phyloP scores from a whole-genome alignment of 257 asterid genomes.

The Rubia yunnanensis region DNA sequence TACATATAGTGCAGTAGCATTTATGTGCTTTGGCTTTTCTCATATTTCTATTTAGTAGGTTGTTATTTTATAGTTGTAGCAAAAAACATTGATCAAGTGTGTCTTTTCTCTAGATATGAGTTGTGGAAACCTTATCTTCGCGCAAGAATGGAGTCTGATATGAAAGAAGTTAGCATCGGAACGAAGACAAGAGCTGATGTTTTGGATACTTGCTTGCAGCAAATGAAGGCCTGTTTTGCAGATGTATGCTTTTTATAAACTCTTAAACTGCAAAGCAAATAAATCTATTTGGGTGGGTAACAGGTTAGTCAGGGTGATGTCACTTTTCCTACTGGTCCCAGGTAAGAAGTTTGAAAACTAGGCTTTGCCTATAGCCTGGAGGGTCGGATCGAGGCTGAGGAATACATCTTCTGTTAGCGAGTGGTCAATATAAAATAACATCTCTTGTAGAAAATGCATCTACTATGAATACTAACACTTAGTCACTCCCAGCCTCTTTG shows the following conservation, averaged over 20 bases:
- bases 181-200: constrained; percentile 76
- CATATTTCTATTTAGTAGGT: neutral
- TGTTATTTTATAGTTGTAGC: neutral
- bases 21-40: neutral
- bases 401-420: neutral
- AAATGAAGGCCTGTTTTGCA: constrained; percentile 80
- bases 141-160: constrained; percentile 85
- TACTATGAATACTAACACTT: neutral
- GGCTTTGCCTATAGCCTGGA: neutral
- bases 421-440: neutral
- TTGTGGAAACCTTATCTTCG: constrained; percentile 98
- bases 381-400: neutral
- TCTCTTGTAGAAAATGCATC: neutral
- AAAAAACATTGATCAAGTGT: neutral
- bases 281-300: neutral
- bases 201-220: constrained; percentile 75
- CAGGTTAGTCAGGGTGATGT: neutral
- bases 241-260: constrained; percentile 46
- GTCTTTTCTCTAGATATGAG: constrained; percentile 51
- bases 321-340: neutral
- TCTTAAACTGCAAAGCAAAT: neutral
- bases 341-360: neutral
- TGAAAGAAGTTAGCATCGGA: constrained; percentile 82
- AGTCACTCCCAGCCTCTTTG: neutral
- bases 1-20: neutral